These are phyloP conservation scores for Geosmithia flava DNA, from an alignment of 2,329 filamentous ascomycete genomes.

Conservation along the genomic window DNA sequence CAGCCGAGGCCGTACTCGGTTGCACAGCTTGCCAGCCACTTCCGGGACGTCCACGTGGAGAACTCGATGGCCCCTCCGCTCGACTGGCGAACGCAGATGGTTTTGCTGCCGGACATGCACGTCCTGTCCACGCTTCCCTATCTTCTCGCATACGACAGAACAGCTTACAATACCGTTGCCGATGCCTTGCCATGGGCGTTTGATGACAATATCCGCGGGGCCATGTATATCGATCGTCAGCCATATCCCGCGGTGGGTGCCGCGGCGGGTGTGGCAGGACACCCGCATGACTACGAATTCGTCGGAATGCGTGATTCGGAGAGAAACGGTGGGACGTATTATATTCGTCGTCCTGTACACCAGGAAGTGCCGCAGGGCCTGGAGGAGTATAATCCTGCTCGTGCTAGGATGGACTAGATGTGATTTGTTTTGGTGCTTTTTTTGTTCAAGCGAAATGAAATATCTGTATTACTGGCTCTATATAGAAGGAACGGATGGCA, in stretches of 20 bases:
- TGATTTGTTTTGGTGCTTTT: no score
- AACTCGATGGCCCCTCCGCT: constrained; percentile 10
- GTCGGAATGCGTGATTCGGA: constrained; percentile 29
- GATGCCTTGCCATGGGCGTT: constrained; percentile 25
- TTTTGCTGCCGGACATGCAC: constrained; percentile 23
- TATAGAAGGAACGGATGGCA: no score
- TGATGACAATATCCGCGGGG: constrained; percentile 3
- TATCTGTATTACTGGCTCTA: no score
- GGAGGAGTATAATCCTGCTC: background rate
- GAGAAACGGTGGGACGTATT: constrained; percentile 26
- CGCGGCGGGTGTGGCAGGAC: background rate
- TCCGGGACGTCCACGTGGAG: constrained; percentile 30
- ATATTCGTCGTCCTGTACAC: constrained; percentile 27
- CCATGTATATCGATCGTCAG: background rate
- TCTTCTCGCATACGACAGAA: constrained; percentile 15
- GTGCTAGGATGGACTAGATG: background rate
- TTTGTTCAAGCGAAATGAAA: no score
- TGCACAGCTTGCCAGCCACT: constrained; percentile 46
- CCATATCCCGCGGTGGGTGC: no score
- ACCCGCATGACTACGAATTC: constrained; percentile 26
- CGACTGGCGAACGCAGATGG: constrained; percentile 35
- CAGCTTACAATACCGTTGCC: constrained; percentile 19
- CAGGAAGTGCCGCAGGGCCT: constrained; percentile 10
- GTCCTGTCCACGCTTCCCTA: constrained; percentile 14
- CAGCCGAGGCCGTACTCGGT: constrained; percentile 34